Conservation (phyloP, 768 basidiomycete species). For the Hydnomerulius pinastri region DNA sequence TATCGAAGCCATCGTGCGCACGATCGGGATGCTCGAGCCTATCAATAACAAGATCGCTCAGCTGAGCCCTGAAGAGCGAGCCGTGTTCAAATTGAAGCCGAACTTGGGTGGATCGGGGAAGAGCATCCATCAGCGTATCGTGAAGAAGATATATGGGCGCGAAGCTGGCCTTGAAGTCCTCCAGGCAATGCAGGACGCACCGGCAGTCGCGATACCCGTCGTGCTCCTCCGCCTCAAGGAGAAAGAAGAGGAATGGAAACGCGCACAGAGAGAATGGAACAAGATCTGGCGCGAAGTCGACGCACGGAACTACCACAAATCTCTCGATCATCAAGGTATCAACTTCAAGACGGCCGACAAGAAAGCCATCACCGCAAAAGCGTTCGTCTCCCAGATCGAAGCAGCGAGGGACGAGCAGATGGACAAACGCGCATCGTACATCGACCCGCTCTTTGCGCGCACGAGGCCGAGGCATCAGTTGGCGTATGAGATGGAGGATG, state of each 20-base stretch:
- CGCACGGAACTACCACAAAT: constrained; percentile 89
- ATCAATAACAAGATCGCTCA: constrained; percentile 84
- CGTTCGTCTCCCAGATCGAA: constrained; percentile 84
- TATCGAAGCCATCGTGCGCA: constrained; percentile 91
- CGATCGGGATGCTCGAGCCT: constrained; percentile 89
- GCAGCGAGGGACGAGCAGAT: constrained; percentile 80
- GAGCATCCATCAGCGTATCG: constrained; percentile 87
- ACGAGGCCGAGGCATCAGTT: constrained; percentile 77
- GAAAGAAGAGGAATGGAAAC: constrained; percentile 99
- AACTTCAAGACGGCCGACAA: constrained; percentile 91
- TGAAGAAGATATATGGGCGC: constrained; percentile 96
- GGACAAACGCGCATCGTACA: constrained; percentile 64
- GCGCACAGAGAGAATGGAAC: constrained; percentile 97
- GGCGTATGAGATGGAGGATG: constrained; percentile 74
- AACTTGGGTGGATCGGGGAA: constrained; percentile 84
- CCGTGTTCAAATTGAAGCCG: constrained; percentile 82
- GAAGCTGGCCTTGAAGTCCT: constrained; percentile 82
- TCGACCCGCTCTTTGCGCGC: constrained; percentile 54
- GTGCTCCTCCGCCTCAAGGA: constrained; percentile 87
- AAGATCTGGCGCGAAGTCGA: constrained; percentile 98
- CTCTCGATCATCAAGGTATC: constrained; percentile 91
- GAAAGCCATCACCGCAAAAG: constrained; percentile 72
- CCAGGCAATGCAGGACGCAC: constrained; percentile 89
- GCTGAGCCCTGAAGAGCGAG: constrained; percentile 76
- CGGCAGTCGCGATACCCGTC: constrained; percentile 84